Evolutionary conservation across 2,329 filamentous ascomycete species (phyloP).

Genomic region (Scytalidium lignicola): DNA sequence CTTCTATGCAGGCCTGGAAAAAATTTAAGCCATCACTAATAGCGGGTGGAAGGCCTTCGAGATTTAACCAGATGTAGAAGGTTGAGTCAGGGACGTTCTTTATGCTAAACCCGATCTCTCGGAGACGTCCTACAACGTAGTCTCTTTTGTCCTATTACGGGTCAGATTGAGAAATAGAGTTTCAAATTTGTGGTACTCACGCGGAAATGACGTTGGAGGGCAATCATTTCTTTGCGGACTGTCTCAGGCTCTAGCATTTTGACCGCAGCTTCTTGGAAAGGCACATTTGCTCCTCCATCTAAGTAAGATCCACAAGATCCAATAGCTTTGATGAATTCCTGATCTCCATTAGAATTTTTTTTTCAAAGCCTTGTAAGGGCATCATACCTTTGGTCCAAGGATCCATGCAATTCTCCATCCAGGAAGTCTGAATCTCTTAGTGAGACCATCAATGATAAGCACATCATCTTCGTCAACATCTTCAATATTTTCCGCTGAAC

Average conservation of each 20-base stretch:
- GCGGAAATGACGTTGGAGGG: constrained; percentile 82
- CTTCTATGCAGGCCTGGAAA: constrained; percentile 87
- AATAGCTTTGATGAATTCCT: constrained; percentile 88
- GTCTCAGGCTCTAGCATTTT: constrained; percentile 84
- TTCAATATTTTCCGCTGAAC: constrained; percentile 80
- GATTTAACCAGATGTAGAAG: constrained; percentile 84
- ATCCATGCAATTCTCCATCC: constrained; percentile 98
- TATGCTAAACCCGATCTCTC: constrained; percentile 82
- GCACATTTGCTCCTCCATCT: constrained; percentile 89
- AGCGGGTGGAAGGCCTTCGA: constrained; percentile 64
- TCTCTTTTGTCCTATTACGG: constrained; percentile 72
- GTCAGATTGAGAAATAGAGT: constrained; percentile 13
- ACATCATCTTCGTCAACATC: constrained; percentile 90
- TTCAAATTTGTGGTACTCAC: constrained; percentile 30
- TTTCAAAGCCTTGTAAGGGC: neutral
- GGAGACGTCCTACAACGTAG: constrained; percentile 75
- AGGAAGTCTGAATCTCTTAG: constrained; percentile 92
- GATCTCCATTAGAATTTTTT: constrained; percentile 3
- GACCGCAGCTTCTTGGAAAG: constrained; percentile 91
- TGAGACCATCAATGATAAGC: constrained; percentile 90
- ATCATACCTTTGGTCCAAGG: constrained; percentile 66
- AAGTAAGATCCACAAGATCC: constrained; percentile 90
- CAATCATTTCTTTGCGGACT: constrained; percentile 80
- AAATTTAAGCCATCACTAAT: constrained; percentile 95
- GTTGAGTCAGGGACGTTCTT: constrained; percentile 83